These are phyloP conservation scores for Corylus heterophylla DNA, from an alignment of 306 rosid species.

Conservation along the genomic window DNA sequence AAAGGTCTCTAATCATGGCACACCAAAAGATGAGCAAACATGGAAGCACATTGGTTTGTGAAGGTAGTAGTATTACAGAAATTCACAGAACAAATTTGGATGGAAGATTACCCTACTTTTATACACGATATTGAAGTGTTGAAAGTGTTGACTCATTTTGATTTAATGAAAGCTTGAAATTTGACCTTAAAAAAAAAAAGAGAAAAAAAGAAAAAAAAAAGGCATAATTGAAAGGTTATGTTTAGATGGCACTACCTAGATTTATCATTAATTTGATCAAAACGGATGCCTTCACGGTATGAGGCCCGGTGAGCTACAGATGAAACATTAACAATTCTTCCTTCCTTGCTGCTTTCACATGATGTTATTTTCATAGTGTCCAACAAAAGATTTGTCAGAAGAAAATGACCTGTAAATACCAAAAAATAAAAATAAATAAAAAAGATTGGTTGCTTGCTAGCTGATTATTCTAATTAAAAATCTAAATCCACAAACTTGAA, in stretches of 20 bases:
- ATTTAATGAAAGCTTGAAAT: too few relatives aligned
- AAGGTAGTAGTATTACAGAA: too few relatives aligned
- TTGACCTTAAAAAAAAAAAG: too few relatives aligned
- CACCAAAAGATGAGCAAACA: too few relatives aligned
- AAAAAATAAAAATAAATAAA: not conserved
- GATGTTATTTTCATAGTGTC: slow-evolving; percentile 80
- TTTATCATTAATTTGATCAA: slow-evolving; percentile 54
- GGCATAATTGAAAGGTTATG: slow-evolving; percentile 13
- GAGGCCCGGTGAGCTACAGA: slow-evolving; percentile 62
- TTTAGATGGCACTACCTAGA: slow-evolving; percentile 47
- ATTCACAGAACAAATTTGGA: too few relatives aligned
- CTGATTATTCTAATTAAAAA: not conserved
- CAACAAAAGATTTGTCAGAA: slow-evolving; percentile 74
- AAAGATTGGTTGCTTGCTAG: too few relatives aligned
- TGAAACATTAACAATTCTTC: slow-evolving; percentile 77
- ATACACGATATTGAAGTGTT: too few relatives aligned
- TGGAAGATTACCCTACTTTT: too few relatives aligned
- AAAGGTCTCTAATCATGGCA: too few relatives aligned
- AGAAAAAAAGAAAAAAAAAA: too few relatives aligned
- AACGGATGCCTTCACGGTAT: slow-evolving; percentile 70
- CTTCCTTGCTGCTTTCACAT: slow-evolving; percentile 56
- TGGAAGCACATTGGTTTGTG: too few relatives aligned
- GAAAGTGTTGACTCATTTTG: too few relatives aligned
- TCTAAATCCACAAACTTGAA: not conserved
- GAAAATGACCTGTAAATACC: slow-evolving; percentile 75